phyloP scores from a whole-genome alignment of 176 grass and related monocot genomes.

The Chloris gayana region DNA sequence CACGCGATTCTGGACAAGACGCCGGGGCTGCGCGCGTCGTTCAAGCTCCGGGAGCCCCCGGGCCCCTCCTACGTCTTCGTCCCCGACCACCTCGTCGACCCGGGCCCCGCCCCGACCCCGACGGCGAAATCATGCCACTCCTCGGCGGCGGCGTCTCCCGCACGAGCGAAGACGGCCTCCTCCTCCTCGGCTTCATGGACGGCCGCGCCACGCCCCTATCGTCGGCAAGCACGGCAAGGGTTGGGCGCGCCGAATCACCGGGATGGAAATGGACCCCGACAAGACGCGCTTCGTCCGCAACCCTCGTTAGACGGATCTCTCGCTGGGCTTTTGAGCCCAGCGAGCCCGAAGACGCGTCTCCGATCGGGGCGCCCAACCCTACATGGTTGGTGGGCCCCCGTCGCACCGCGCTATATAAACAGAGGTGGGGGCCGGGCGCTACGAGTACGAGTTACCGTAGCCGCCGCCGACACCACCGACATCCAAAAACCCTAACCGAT shows the following conservation, averaged over 20 bases:
- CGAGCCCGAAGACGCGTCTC: no score
- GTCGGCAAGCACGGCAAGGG: not conserved
- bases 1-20: no score
- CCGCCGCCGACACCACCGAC: no score
- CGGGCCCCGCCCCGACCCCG: not conserved
- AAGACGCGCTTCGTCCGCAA: slow-evolving; percentile 13
- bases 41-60: slow-evolving; percentile 21
- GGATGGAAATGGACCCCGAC: not conserved
- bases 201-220: not conserved
- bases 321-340: no score
- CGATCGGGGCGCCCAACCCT: no score
- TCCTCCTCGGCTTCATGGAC: slow-evolving; percentile 6
- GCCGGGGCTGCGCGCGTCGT: not conserved
- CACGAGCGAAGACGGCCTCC: slow-evolving; percentile 35
- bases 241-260: not conserved
- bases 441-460: no score
- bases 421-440: no score
- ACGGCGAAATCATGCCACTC: not conserved
- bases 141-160: not conserved
- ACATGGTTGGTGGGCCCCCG: no score
- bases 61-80: not conserved
- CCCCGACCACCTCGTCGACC: slow-evolving; percentile 15
- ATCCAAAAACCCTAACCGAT: no score
- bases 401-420: no score
- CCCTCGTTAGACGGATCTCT: no score